Evolutionary conservation across 345 rosid genomes (phyloP).

Genomic region (Acer yangbiense): DNA sequence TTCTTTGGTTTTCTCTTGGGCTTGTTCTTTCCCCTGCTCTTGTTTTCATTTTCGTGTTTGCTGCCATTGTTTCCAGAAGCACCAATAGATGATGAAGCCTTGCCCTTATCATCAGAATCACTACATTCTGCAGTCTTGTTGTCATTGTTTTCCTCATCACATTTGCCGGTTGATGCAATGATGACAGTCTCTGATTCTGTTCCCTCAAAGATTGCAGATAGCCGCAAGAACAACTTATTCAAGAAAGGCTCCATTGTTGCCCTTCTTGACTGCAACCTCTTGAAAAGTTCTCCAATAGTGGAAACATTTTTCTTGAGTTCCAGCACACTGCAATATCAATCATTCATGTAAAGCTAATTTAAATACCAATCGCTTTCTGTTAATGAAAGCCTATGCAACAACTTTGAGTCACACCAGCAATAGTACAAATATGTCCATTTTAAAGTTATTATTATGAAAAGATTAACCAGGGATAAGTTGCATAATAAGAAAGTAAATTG

Average conservation of each 20-base stretch:
- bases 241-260: conserved; percentile 15
- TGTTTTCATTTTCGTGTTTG: background rate
- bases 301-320: conserved; percentile 12
- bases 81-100: background rate
- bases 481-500: background rate
- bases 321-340: conserved; percentile 8
- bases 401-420: background rate
- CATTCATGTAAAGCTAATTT: background rate
- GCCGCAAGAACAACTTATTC: conserved; percentile 10
- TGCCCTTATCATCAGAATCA: background rate
- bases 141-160: background rate
- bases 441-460: background rate
- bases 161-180: background rate
- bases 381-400: background rate
- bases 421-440: background rate
- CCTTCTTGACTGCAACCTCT: conserved; percentile 21
- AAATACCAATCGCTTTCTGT: background rate
- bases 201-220: background rate
- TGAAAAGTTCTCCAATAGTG: conserved; percentile 18
- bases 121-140: conserved; percentile 9
- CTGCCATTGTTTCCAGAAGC: background rate
- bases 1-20: conserved; percentile 7
- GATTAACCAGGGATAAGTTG: background rate
- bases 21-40: background rate
- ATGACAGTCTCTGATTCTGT: conserved; percentile 1